Conservation (phyloP, 768 basidiomycete genomes). For the Phanerodontia chrysosporium region DNA sequence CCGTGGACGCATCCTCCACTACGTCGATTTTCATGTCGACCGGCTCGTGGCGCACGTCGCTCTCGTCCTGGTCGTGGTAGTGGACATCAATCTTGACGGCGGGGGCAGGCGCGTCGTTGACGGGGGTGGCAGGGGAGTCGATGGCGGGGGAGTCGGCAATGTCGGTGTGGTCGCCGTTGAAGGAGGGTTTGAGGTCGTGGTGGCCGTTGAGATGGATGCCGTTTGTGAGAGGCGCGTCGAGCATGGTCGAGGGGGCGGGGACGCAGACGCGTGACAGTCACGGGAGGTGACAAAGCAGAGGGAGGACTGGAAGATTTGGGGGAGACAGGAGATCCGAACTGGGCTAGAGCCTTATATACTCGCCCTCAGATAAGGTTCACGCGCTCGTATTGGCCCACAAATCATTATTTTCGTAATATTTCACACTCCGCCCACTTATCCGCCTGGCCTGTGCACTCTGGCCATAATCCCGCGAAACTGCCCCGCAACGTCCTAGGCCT, state of each 20-base stretch:
- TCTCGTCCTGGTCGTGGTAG: conserved; percentile 53
- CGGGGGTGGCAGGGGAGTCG: conserved; percentile 60
- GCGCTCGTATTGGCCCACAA: conserved; percentile 49
- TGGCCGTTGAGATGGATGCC: conserved; percentile 28
- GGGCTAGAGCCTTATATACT: conserved; percentile 75
- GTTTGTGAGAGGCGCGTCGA: conserved; percentile 40
- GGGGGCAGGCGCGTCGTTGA: conserved; percentile 43
- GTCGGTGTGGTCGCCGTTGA: conserved; percentile 20
- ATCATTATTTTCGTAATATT: conserved; percentile 3
- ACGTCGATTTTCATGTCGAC: conserved; percentile 44
- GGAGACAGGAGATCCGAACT: conserved; percentile 62
- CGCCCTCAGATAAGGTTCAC: conserved; percentile 79
- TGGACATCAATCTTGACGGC: conserved; percentile 64
- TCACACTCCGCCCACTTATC: conserved; percentile 6
- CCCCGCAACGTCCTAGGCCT: conserved; percentile 18
- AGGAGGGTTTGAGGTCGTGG: conserved; percentile 19
- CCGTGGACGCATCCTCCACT: conserved; percentile 38
- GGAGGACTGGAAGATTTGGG: conserved; percentile 55
- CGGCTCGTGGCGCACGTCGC: conserved; percentile 62
- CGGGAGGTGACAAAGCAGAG: conserved; percentile 33
- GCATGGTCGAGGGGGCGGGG: conserved; percentile 40
- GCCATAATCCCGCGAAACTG: not conserved
- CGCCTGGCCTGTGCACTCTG: not conserved
- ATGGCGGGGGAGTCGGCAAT: conserved; percentile 32
- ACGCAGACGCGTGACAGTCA: conserved; percentile 67